Base-by-base conservation (phyloP, 176 grass and related monocot species). In the Raddia guianensis region DNA sequence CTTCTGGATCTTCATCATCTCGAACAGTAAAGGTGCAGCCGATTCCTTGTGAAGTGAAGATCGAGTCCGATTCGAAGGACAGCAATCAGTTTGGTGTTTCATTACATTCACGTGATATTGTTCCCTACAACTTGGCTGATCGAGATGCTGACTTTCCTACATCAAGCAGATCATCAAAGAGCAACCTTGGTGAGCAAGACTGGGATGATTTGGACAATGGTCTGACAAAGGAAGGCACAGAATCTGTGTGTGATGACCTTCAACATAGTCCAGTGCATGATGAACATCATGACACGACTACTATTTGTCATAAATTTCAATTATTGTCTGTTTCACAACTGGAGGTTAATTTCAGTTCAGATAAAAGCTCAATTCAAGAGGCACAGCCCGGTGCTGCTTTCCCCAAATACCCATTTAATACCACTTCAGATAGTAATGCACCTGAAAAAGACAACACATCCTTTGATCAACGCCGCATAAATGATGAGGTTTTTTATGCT, bases 401-500 rank as follows among this genome's bases (percentile, higher is more conserved):
- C 35, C 63, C 70, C 2, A 76, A 45, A 49, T 42, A 65, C 47
- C 34, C 43, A 58, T 70, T 27, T 65, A 48, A 58, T 56, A 52
- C 82, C 16, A 66, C 71, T 49, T 70, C n/a, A 51, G 66, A 76
- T 27, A 27, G 11, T 76, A 55, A 49, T 48, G 40, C 42, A 49
- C 0, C 64, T 57, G 43, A 34, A 20, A 37, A 85, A 72, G 70
- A 70, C 32, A 74, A 56, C 4, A 70, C 18, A 76, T 81, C 70
- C 45, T 48, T 57, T 33, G 40, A 68, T 40, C 49, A 49, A 85
- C 16, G 2, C 34, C 5, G 8, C 1, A 70, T 40, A 71, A 81
- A 85, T 81, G 55, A 67, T 81, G 72, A 89, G 87, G 87, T 89
- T 19, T 81, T 76, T 57, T 62, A 65, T 62, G 8, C 48, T 80